Evolutionary conservation across 768 basidiomycete species (phyloP).

Genomic region (Phylloporus arenicola): DNA sequence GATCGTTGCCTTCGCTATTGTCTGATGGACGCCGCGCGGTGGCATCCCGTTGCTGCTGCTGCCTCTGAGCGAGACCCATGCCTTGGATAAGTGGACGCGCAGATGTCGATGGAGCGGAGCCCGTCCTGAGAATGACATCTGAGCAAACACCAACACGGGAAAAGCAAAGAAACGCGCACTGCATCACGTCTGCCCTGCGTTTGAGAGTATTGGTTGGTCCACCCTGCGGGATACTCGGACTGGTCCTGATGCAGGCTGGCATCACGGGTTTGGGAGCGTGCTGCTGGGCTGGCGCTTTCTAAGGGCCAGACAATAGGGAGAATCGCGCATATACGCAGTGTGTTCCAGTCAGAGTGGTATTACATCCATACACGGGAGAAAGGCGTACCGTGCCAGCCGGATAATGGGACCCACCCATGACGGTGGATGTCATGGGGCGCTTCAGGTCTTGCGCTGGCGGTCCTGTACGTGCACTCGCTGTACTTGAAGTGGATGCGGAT

Average conservation of each 20-base stretch:
- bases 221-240: background rate
- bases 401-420: conserved; percentile 48
- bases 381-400: conserved; percentile 41
- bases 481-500: conserved; percentile 4
- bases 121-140: conserved; percentile 5
- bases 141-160: background rate
- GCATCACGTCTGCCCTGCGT: conserved; percentile 32
- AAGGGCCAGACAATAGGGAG: background rate
- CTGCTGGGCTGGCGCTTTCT: conserved; percentile 12
- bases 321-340: conserved; percentile 5
- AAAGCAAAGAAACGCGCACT: conserved; percentile 15
- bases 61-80: conserved; percentile 39
- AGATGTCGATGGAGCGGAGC: conserved; percentile 14
- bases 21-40: conserved; percentile 26
- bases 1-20: conserved; percentile 6
- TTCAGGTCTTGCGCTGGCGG: background rate
- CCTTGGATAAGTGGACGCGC: conserved; percentile 26
- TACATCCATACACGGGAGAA: background rate
- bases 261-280: conserved; percentile 2
- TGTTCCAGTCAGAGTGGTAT: background rate
- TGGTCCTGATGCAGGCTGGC: conserved; percentile 7
- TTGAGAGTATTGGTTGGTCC: conserved; percentile 23
- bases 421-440: conserved; percentile 18
- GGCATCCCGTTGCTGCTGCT: conserved; percentile 16
- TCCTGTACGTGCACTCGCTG: background rate